Evolutionary conservation across 805 yeast genomes (phyloP).

Genomic region (Lipomyces sp.): DNA sequence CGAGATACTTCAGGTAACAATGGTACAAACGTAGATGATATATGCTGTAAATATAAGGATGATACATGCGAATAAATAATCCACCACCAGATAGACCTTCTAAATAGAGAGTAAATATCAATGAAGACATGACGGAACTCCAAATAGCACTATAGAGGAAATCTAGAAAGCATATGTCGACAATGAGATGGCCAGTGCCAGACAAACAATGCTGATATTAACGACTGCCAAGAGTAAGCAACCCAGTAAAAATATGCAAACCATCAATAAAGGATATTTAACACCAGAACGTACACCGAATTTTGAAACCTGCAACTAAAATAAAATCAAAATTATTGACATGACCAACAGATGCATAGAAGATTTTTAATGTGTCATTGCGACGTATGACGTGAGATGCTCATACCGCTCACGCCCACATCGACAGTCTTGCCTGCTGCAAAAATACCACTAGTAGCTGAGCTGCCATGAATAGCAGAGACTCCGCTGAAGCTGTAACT

Average conservation of each 20-base stretch:
- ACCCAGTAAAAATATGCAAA: not conserved
- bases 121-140: not conserved
- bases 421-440: not conserved
- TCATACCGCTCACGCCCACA: conserved; percentile 5
- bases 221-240: not conserved
- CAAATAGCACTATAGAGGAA: not conserved
- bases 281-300: not conserved
- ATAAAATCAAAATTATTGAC: not conserved
- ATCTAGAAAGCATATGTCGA: not conserved
- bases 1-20: not conserved
- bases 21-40: too few relatives aligned
- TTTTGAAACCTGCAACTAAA: not conserved
- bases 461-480: not conserved
- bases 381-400: not conserved
- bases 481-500: conserved; percentile 9
- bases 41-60: not conserved
- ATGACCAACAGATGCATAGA: not conserved
- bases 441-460: not conserved
- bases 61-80: not conserved
- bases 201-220: not conserved
- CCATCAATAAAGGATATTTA: conserved; percentile 5
- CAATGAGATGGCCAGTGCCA: not conserved
- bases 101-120: not conserved
- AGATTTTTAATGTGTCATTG: not conserved
- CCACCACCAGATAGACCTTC: not conserved